phyloP scores from a whole-genome alignment of 805 yeast genomes.

The Jamesozyma gamospora region DNA sequence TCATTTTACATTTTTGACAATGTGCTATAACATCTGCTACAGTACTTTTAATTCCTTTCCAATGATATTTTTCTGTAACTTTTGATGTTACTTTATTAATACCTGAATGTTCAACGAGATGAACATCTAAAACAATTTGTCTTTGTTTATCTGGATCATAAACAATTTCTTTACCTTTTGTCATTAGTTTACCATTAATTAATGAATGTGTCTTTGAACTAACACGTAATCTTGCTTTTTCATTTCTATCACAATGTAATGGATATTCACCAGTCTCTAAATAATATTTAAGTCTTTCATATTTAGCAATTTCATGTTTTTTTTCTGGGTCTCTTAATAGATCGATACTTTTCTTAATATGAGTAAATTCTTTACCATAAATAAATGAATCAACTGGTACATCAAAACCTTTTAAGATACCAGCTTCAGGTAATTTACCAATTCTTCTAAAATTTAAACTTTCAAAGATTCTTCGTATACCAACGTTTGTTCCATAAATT shows the following conservation, averaged over 20 bases:
- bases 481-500: constrained; percentile 79
- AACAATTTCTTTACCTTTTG: constrained; percentile 77
- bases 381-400: constrained; percentile 79
- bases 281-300: constrained; percentile 69
- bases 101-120: constrained; percentile 67
- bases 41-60: constrained; percentile 85
- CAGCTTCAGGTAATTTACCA: constrained; percentile 81
- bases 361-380: constrained; percentile 71
- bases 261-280: constrained; percentile 83
- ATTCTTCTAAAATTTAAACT: constrained; percentile 63
- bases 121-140: constrained; percentile 63
- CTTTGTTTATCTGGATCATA: constrained; percentile 65
- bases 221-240: constrained; percentile 71
- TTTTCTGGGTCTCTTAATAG: constrained; percentile 21
- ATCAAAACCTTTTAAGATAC: constrained; percentile 74
- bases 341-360: constrained; percentile 29
- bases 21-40: constrained; percentile 68
- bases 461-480: constrained; percentile 74
- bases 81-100: constrained; percentile 77
- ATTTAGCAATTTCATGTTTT: constrained; percentile 34
- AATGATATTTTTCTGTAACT: constrained; percentile 73
- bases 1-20: constrained; percentile 64
- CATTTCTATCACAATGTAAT: constrained; percentile 67
- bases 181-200: constrained; percentile 59
- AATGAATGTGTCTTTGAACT: constrained; percentile 69